Conservation (phyloP, 1,139 yeast genomes). For the Candida tropicalis region DNA sequence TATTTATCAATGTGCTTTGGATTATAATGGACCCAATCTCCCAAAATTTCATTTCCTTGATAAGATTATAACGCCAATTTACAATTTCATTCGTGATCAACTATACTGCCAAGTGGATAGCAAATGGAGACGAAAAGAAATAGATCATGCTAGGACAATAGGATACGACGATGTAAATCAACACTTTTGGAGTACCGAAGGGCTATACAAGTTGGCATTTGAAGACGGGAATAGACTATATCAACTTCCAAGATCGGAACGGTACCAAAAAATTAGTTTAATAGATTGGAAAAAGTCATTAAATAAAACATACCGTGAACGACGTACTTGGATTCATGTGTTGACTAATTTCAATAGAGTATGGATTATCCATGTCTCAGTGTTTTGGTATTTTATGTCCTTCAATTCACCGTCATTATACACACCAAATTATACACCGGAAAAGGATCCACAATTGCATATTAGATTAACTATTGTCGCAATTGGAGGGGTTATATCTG, state of each 20-base stretch:
- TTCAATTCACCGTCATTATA: slow-evolving; percentile 79
- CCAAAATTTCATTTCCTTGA: slow-evolving; percentile 31
- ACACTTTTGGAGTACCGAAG: slow-evolving; percentile 77
- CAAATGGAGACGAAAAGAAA: slow-evolving; percentile 49
- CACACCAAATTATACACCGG: slow-evolving; percentile 57
- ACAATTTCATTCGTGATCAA: slow-evolving; percentile 44
- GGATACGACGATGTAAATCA: slow-evolving; percentile 91
- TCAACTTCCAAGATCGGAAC: slow-evolving; percentile 41
- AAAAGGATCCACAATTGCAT: slow-evolving; percentile 15
- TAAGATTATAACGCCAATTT: slow-evolving; percentile 48
- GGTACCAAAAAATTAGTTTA: slow-evolving; percentile 51
- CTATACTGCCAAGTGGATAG: slow-evolving; percentile 42
- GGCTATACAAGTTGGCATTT: slow-evolving; percentile 52
- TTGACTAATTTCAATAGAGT: slow-evolving; percentile 77
- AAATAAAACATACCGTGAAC: slow-evolving; percentile 72
- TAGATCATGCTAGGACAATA: slow-evolving; percentile 69
- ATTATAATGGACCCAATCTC: slow-evolving; percentile 19
- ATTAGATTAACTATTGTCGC: slow-evolving; percentile 38
- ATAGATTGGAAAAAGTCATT: slow-evolving; percentile 67
- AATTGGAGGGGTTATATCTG: slow-evolving; percentile 72
- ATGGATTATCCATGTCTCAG: slow-evolving; percentile 78
- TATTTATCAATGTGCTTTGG: slow-evolving; percentile 35
- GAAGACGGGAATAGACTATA: slow-evolving; percentile 46
- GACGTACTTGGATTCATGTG: slow-evolving; percentile 77
- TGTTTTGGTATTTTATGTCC: slow-evolving; percentile 82